These are phyloP conservation scores for Neurospora tetraspora DNA, from an alignment of 495 filamentous ascomycete species.

Conservation along the genomic window DNA sequence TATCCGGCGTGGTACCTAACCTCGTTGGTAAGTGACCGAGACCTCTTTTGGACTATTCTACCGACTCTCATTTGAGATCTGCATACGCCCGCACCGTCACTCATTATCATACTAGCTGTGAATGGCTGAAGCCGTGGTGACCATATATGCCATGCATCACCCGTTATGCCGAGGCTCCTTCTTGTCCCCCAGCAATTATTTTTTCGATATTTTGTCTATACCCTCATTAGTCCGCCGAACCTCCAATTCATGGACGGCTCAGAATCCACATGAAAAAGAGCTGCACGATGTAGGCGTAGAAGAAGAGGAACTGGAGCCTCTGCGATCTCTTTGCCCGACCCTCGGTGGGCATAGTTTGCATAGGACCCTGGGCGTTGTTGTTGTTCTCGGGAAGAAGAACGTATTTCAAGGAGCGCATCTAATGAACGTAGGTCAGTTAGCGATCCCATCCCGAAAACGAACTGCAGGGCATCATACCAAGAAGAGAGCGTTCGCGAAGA, in stretches of 20 bases:
- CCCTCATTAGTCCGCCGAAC: neutral
- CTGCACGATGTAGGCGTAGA: conserved; percentile 90
- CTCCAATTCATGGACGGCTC: conserved; percentile 30
- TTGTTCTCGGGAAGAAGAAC: conserved; percentile 83
- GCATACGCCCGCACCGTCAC: neutral
- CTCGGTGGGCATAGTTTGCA: conserved; percentile 62
- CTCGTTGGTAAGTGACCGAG: neutral
- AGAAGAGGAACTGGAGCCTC: conserved; percentile 88
- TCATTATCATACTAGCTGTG: neutral
- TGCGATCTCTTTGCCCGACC: conserved; percentile 73
- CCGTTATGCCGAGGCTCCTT: neutral
- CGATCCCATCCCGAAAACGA: neutral
- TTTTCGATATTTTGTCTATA: neutral
- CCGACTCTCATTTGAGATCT: neutral
- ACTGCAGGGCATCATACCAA: conserved; percentile 48
- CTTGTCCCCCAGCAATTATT: neutral
- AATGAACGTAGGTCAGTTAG: conserved; percentile 14
- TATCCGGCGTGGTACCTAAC: neutral
- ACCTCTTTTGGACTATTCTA: neutral
- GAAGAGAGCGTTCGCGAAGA: conserved; percentile 90
- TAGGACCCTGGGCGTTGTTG: conserved; percentile 52
- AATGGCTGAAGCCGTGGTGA: neutral
- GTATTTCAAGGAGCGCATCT: conserved; percentile 92
- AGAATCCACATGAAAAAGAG: conserved; percentile 93
- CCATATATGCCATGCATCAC: neutral